Evolutionary conservation across 257 asterid species (phyloP), one percentile per base, ranked within the genome.

Genomic region (Jacaranda copaia): DNA sequence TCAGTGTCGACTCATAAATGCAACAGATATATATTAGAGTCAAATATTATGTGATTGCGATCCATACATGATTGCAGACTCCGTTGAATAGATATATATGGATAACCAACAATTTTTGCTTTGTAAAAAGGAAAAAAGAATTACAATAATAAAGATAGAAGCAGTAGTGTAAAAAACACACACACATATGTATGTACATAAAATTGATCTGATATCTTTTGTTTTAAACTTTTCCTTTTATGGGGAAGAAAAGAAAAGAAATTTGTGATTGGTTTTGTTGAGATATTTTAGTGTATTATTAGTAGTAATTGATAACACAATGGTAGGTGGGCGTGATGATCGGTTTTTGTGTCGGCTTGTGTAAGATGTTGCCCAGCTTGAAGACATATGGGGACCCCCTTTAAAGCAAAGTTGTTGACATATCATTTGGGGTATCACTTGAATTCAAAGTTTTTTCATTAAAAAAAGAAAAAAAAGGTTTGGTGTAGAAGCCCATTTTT

Each of bases 301-400:
- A 15, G 16, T 25, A 58, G 70, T 8, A 38, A 68, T 45, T 58
- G 81, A 77, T 56, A 32, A 48, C 40, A 19, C 18, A 83, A 40
- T 38, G 81, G 75, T 84, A 84, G 88, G 88, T 84, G 72, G 78
- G 20, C 83, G 85, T 84, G 87, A 84, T 84, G 83, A 78, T 80
- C 87, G 85, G 78, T 16, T 73, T 53, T 32, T 75, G 78, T 76
- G 83, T 79, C 74, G 7, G 19, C 19, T 70, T 70, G 53, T 77
- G 76, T 66, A 56, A 78, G 53, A 78, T 84, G 88, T 72, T 84
- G 80, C 68, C 56, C 80, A 74, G 77, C 83, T 81, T 81, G 49
- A 72, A 67, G 73, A 81, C 88, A 84, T 20, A 71, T 58, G 74
- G 82, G 83, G 77, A 43, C 82, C 65, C 79, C 32, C 38, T 70